phyloP scores from a whole-genome alignment of 495 filamentous ascomycete genomes.

The Neurospora intermedia region DNA sequence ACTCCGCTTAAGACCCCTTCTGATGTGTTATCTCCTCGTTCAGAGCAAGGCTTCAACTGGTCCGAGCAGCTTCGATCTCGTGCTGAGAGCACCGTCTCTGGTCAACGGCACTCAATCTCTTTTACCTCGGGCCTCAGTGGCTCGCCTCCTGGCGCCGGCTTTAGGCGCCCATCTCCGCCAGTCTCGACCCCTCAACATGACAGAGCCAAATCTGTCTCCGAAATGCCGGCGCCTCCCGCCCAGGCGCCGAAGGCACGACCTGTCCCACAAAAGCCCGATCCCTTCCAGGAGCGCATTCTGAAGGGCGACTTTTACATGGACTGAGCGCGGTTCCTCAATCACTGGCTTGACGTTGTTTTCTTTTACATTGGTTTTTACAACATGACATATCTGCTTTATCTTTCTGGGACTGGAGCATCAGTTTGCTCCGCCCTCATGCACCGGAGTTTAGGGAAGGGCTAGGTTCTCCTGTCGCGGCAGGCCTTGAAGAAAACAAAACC shows the following conservation, averaged over 20 bases:
- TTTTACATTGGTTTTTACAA: neutral
- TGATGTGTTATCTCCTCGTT: conserved; percentile 43
- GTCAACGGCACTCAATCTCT: conserved; percentile 37
- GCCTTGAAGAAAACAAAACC: neutral
- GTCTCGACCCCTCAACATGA: conserved; percentile 43
- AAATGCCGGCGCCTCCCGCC: conserved; percentile 53
- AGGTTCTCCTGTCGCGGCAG: neutral
- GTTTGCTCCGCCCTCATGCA: neutral
- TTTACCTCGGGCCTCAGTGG: conserved; percentile 22
- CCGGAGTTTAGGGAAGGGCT: neutral
- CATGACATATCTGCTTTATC: neutral
- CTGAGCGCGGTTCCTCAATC: conserved; percentile 30
- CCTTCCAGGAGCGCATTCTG: conserved; percentile 90
- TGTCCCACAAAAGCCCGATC: conserved; percentile 58
- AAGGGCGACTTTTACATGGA: conserved; percentile 99
- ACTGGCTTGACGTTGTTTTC: neutral
- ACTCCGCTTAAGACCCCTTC: conserved; percentile 44
- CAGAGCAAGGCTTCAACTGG: conserved; percentile 90
- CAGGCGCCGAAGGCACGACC: conserved; percentile 32
- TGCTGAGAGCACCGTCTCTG: conserved; percentile 65
- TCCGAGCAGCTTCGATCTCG: conserved; percentile 84
- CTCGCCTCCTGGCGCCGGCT: conserved; percentile 30
- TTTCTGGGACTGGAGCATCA: neutral
- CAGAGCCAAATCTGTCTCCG: conserved; percentile 56
- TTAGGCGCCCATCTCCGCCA: conserved; percentile 17